These are phyloP conservation scores for Tulasnella sp. DNA, from an alignment of 768 basidiomycete genomes.

Conservation along the genomic window DNA sequence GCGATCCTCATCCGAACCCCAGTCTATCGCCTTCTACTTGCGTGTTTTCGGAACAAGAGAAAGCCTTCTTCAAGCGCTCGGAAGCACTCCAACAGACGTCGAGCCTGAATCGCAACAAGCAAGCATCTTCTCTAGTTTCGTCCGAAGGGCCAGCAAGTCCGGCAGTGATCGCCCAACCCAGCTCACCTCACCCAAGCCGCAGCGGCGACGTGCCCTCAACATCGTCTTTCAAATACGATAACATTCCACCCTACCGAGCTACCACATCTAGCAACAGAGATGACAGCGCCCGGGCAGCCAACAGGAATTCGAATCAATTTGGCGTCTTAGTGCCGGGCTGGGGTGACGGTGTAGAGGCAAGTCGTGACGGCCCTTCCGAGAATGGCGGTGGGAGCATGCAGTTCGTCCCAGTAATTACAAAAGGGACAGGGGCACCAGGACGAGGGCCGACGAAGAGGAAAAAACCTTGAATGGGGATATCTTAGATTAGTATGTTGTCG, in stretches of 20 bases:
- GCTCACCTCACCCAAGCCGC: neutral
- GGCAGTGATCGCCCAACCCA: neutral
- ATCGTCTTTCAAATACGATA: neutral
- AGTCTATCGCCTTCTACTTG: slow-evolving; percentile 22
- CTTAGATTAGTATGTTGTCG: too few species aligned
- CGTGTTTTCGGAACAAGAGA: neutral
- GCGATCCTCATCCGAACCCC: neutral
- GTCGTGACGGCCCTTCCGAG: neutral
- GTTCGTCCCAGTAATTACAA: neutral
- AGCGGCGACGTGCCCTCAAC: neutral
- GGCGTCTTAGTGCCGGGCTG: neutral
- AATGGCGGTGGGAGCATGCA: neutral
- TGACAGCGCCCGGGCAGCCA: neutral
- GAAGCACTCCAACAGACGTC: neutral
- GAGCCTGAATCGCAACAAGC: neutral
- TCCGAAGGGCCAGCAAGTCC: neutral
- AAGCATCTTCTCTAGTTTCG: neutral
- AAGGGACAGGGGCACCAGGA: neutral
- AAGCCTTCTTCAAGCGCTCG: neutral
- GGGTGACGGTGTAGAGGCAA: neutral
- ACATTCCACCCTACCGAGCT: neutral
- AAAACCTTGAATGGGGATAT: neutral
- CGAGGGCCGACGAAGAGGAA: neutral
- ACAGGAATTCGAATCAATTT: neutral
- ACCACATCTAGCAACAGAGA: neutral